A percentile compares a stretch with the other conserved stretches of the same genome.
phyloP scores from a whole-genome alignment of 345 rosid genomes.

The Excoecaria cochinchinensis region DNA sequence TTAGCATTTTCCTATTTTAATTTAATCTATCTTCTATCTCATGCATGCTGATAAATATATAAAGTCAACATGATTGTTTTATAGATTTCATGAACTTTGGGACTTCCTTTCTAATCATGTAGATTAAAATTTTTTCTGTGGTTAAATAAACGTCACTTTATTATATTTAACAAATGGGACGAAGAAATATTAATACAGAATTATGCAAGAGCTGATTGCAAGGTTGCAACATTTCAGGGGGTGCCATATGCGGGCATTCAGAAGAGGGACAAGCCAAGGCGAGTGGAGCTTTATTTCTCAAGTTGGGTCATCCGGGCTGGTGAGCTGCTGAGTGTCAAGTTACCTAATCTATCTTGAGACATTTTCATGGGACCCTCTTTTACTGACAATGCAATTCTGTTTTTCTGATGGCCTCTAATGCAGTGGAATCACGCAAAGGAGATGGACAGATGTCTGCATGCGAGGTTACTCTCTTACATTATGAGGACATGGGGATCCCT shows the following conservation, averaged over 20 bases:
- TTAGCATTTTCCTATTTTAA: not conserved
- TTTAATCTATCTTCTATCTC: not conserved
- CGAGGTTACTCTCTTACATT: conserved; percentile 83
- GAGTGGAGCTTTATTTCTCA: conserved; percentile 83
- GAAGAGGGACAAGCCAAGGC: conserved; percentile 89
- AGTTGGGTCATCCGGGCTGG: conserved; percentile 93
- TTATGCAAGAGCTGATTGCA: not conserved
- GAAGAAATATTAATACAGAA: not conserved
- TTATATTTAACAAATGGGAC: not conserved
- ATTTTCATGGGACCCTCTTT: not conserved
- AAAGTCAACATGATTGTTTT: too few relatives aligned
- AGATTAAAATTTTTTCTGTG: not conserved
- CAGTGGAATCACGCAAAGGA: conserved; percentile 88
- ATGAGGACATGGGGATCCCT: conserved; percentile 98
- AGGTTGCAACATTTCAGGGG: conserved; percentile 42
- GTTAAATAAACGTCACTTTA: not conserved
- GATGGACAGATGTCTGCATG: conserved; percentile 81
- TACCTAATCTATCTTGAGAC: not conserved
- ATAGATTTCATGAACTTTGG: not conserved
- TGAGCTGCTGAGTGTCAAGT: conserved; percentile 24
- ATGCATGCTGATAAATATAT: too few relatives aligned
- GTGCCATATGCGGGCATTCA: conserved; percentile 61
- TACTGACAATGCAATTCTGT: not conserved
- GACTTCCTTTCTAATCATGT: not conserved
- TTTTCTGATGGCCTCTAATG: conserved; percentile 15